Evolutionary conservation across 2,329 filamentous ascomycete genomes (phyloP).

Genomic region (Pestalotiopsis sp.): DNA sequence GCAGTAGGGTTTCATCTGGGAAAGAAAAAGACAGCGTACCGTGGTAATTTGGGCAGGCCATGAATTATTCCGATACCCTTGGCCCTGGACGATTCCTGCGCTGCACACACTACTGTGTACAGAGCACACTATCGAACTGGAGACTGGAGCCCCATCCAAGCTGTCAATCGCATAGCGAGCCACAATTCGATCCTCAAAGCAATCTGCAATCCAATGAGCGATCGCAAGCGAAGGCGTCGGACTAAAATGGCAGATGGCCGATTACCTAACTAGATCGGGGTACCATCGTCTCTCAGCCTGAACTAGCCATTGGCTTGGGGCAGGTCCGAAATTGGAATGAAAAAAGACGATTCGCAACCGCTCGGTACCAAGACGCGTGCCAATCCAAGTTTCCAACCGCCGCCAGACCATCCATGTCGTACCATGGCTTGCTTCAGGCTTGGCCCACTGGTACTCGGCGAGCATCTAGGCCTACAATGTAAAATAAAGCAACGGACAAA

Average conservation of each 20-base stretch:
- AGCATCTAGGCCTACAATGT: background rate
- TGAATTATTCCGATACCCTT: background rate
- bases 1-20: conserved; percentile 1
- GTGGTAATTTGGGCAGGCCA: background rate
- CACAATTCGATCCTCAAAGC: background rate
- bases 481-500: background rate
- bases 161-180: conserved; percentile 3
- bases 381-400: background rate
- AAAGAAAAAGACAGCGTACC: background rate
- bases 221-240: background rate
- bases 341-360: background rate
- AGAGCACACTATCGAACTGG: background rate
- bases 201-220: background rate
- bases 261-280: background rate
- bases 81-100: background rate
- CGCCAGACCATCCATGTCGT: background rate
- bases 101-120: background rate
- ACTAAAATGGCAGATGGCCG: background rate
- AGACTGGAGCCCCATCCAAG: background rate
- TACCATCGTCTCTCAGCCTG: background rate
- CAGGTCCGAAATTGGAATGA: background rate
- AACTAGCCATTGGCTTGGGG: background rate
- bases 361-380: background rate
- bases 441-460: background rate
- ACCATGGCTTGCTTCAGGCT: background rate